A percentile compares a stretch with the other conserved stretches of the same genome.
phyloP scores from a whole-genome alignment of 1,284 basidiomycete genomes.

The Ceratobasidium papillatum region DNA sequence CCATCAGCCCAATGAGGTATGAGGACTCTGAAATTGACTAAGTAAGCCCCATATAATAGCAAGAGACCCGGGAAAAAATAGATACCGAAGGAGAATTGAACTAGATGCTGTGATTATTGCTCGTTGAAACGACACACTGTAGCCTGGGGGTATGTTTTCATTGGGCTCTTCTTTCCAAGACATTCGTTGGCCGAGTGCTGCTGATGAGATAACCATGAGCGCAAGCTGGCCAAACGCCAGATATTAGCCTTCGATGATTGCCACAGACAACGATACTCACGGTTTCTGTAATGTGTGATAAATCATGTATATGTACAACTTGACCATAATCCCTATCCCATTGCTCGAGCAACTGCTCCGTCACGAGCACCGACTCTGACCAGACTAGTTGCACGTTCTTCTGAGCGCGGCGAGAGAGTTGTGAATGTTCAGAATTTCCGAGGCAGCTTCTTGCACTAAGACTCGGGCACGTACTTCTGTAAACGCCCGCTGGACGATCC shows the following conservation, averaged over 20 bases:
- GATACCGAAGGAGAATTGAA: neutral
- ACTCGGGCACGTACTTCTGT: constrained; percentile 2
- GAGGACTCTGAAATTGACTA: neutral
- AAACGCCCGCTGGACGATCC: constrained; percentile 24
- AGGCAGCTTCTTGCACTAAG: no score
- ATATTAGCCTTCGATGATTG: neutral
- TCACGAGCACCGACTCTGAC: neutral
- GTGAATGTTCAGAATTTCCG: no score
- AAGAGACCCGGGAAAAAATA: neutral
- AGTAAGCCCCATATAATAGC: neutral
- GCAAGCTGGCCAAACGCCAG: neutral
- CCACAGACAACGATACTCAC: no score
- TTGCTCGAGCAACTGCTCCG: neutral
- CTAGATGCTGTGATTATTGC: neutral
- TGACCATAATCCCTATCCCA: no score
- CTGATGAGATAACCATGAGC: constrained; percentile 28
- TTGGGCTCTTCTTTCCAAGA: neutral
- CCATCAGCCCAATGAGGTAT: constrained; percentile 17
- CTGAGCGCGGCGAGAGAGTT: neutral
- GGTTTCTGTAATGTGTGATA: no score
- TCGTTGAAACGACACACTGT: neutral
- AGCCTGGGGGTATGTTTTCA: neutral
- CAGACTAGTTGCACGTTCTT: constrained; percentile 7
- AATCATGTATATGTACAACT: no score
- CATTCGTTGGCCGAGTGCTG: constrained; percentile 13